A percentile compares a stretch with the other conserved stretches of the same genome.
phyloP scores from a whole-genome alignment of 495 filamentous ascomycete species.

The Rostrohypoxylon terebratum region DNA sequence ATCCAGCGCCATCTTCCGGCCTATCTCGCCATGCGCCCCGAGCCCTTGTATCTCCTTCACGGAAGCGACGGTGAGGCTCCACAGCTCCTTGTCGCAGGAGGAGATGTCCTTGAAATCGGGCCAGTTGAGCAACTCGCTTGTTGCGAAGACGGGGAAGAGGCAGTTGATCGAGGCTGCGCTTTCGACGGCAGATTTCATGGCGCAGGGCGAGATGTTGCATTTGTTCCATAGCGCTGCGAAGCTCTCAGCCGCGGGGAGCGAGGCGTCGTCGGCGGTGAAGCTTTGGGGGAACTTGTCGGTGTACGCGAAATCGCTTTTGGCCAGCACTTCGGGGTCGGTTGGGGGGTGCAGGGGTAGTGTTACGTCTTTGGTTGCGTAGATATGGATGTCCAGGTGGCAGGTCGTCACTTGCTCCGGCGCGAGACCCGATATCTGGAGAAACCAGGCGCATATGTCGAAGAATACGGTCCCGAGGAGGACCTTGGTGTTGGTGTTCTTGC shows the following conservation, averaged over 20 bases:
- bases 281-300: constrained; percentile 6
- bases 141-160: constrained; percentile 16
- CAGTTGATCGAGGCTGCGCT: constrained; percentile 17
- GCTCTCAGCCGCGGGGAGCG: constrained; percentile 10
- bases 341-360: constrained; percentile 17
- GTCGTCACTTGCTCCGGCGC: constrained; percentile 29
- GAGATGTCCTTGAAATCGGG: constrained; percentile 23
- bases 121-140: constrained; percentile 20
- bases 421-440: constrained; percentile 24
- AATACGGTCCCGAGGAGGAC: constrained; percentile 28
- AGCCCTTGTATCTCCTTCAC: constrained; percentile 30
- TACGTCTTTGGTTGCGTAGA: constrained; percentile 25
- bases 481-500: constrained; percentile 26
- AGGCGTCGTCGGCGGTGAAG: constrained; percentile 23
- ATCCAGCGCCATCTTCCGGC: not conserved
- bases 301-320: constrained; percentile 33
- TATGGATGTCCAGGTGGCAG: constrained; percentile 32
- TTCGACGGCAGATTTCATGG: constrained; percentile 5
- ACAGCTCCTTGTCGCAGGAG: not conserved
- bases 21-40: constrained; percentile 18
- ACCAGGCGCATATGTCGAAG: constrained; percentile 27
- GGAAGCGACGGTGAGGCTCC: constrained; percentile 11
- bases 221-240: constrained; percentile 22
- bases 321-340: constrained; percentile 8
- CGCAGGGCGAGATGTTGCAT: not conserved